Conservation (phyloP, 1,284 basidiomycete species). For the Trichosporon sp. region DNA sequence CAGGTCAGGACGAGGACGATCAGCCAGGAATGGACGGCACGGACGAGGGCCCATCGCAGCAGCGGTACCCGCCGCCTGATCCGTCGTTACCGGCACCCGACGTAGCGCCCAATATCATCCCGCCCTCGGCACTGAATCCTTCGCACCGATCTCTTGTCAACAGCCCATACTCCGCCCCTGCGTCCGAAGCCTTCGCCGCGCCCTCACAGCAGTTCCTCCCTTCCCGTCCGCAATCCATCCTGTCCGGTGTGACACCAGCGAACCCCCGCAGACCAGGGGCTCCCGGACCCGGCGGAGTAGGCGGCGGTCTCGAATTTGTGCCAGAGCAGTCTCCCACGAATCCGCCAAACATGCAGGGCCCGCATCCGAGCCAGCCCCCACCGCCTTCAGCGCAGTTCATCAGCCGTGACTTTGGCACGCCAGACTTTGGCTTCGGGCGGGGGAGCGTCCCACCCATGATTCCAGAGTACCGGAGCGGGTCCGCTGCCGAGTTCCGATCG, state of each 20-base stretch:
- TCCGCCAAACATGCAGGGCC: conserved; percentile 11
- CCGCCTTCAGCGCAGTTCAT: conserved; percentile 19
- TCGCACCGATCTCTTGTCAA: conserved; percentile 49
- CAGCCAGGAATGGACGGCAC: neutral
- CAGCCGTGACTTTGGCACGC: conserved; percentile 40
- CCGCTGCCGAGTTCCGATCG: conserved; percentile 21
- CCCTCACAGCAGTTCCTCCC: conserved; percentile 6
- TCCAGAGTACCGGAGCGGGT: conserved; percentile 8
- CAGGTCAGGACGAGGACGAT: conserved; percentile 25
- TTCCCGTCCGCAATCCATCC: conserved; percentile 23
- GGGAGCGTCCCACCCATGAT: conserved; percentile 1
- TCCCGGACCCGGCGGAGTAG: neutral
- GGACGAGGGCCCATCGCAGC: conserved; percentile 7
- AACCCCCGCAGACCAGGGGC: neutral
- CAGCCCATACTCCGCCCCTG: conserved; percentile 7
- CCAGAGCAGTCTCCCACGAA: conserved; percentile 21
- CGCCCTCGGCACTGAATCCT: conserved; percentile 46
- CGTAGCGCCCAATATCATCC: conserved; percentile 48
- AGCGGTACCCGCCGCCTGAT: conserved; percentile 45
- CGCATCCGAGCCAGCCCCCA: conserved; percentile 18
- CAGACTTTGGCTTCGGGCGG: conserved; percentile 30
- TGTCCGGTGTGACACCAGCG: conserved; percentile 20
- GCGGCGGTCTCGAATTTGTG: conserved; percentile 20
- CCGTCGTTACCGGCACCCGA: conserved; percentile 50
- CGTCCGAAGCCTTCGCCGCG: conserved; percentile 1